Evolutionary conservation across 1,284 basidiomycete species (phyloP), one percentile per base, ranked within the genome.

Genomic region (Chiua sp.): DNA sequence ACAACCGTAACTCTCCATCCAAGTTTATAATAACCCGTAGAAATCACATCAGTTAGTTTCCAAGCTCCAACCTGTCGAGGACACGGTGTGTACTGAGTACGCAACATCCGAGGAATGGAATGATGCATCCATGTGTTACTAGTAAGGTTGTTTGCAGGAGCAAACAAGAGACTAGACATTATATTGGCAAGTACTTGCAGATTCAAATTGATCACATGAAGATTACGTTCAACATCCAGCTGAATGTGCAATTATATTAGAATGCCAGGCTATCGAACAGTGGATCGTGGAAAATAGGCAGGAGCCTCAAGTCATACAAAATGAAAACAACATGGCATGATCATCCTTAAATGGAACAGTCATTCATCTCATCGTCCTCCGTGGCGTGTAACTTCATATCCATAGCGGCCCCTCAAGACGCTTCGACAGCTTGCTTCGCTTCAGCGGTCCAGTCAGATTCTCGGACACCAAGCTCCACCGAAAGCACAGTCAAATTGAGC

Each of bases 401-500:
- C n/a, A 42, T n/a, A 10, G 18, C 35, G 22, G 26, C 6, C 33
- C 20, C 47, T 66, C 52, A 64, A 30, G 32, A 12, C 7, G 30
- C 53, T 26, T 44, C 59, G 10, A 22, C 46, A 51, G 20, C 47
- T 28, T 46, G 37, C 2, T 51, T 35, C 18, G 42, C 47, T 23
- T 51, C 49, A 7, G 30, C 51, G 26, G 50, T 33, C 65, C 65
- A 68, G 5, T 68, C 63, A 37, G 57, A 49, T 47, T 68, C 68
- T 39, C 51, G 57, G 13, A 37, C 30, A 3, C 78, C 76, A 30
- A 79, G 65, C 67, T 82, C 87, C 28, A 91, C 77, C 35, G 73
- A 74, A 16, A 84, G 51, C 11, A 82, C 82, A 0, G 82, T 84
- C 6, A 48, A 42, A 66, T 91, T 88, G 77, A 91, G 85, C 16